A percentile compares a stretch with the other conserved stretches of the same genome.
These are phyloP conservation scores for Tolypocladium tropicale DNA, from an alignment of 2,329 filamentous ascomycete species.

Conservation along the genomic window DNA sequence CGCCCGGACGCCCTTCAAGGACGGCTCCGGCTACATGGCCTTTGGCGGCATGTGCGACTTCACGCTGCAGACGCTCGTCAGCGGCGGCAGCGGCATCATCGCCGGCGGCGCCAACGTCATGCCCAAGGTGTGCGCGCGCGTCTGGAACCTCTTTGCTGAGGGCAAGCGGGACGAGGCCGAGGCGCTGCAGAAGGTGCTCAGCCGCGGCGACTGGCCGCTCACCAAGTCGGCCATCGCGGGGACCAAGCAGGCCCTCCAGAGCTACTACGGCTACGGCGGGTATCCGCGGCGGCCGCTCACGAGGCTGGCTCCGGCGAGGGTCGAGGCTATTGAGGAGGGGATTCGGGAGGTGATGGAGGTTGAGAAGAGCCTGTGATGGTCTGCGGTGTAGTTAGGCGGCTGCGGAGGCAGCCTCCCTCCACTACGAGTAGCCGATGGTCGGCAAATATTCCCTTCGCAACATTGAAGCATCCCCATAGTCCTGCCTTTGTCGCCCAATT, in stretches of 20 bases:
- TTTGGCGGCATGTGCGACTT: constrained; percentile 86
- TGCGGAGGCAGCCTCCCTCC: no score
- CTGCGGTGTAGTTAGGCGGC: no score
- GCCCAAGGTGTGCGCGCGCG: constrained; percentile 68
- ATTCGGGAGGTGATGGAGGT: constrained; percentile 56
- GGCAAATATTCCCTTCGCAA: no score
- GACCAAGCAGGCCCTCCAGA: constrained; percentile 76
- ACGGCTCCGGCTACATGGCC: constrained; percentile 65
- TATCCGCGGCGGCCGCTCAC: constrained; percentile 64
- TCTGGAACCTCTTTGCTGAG: constrained; percentile 66
- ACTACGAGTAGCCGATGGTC: no score
- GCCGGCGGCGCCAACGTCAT: constrained; percentile 79
- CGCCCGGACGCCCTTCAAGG: constrained; percentile 53
- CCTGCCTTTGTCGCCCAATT: no score
- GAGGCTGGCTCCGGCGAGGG: constrained; percentile 48
- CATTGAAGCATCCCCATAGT: no score
- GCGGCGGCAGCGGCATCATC: constrained; percentile 74
- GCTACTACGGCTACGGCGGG: constrained; percentile 73
- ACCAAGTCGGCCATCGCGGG: constrained; percentile 76
- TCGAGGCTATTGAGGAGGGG: constrained; percentile 42
- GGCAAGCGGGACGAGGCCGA: constrained; percentile 68
- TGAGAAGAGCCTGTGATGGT: constrained; percentile 42
- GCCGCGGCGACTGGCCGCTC: constrained; percentile 70
- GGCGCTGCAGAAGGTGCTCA: constrained; percentile 65
- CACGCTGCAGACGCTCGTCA: constrained; percentile 69